Percentiles rank a stretch among this genome's conserved stretches.
phyloP scores from a whole-genome alignment of 2,329 filamentous ascomycete species.

The Clarireedia hainanense region DNA sequence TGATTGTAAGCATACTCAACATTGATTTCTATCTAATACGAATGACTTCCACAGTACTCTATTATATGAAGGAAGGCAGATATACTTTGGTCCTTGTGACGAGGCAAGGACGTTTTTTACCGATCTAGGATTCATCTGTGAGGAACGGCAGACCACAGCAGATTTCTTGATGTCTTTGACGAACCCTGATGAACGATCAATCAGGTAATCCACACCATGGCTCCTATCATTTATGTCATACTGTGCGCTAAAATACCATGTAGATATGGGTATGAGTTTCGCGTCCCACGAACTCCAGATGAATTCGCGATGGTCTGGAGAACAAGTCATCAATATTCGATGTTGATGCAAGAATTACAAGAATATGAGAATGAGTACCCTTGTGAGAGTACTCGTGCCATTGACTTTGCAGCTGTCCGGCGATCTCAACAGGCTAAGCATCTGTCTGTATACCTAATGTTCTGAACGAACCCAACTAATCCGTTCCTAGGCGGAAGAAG shows the following conservation, averaged over 20 bases:
- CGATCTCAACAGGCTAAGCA: conserved; percentile 20
- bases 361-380: conserved; percentile 24
- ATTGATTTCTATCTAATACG: background rate
- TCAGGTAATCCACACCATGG: background rate
- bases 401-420: conserved; percentile 36
- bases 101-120: conserved; percentile 62
- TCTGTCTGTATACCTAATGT: conserved; percentile 6
- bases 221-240: background rate
- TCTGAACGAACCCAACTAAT: background rate
- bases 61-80: conserved; percentile 34
- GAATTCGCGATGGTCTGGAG: conserved; percentile 55
- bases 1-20: background rate
- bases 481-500: conserved; percentile 39
- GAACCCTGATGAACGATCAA: conserved; percentile 35
- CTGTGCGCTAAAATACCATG: conserved; percentile 29
- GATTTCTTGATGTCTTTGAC: conserved; percentile 77
- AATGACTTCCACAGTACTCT: background rate
- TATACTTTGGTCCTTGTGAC: conserved; percentile 60
- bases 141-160: conserved; percentile 43
- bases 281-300: conserved; percentile 59
- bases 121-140: conserved; percentile 65
- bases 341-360: conserved; percentile 33
- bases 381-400: conserved; percentile 38
- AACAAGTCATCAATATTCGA: conserved; percentile 37
- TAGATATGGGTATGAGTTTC: conserved; percentile 49